Evolutionary conservation across 2,329 filamentous ascomycete genomes (phyloP).

Genomic region (Phoma sp.): DNA sequence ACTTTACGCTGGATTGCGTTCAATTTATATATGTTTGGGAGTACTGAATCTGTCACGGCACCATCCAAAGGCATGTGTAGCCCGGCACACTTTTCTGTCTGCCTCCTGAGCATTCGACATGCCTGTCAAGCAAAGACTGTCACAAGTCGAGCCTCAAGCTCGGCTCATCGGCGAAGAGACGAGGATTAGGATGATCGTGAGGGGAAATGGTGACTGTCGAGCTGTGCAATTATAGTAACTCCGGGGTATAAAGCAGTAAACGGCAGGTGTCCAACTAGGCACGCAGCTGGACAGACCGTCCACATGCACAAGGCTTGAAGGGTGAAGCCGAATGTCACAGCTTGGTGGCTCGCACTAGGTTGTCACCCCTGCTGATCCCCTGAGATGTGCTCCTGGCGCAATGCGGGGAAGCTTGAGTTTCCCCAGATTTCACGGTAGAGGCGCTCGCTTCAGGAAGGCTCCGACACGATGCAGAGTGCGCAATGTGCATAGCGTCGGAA

Average conservation of each 20-base stretch:
- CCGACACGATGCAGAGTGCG: not conserved
- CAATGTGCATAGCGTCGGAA: not conserved
- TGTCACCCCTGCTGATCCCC: not conserved
- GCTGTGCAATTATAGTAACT: not conserved
- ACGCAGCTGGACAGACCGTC: no score
- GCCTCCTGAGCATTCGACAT: not conserved
- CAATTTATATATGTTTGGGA: not conserved
- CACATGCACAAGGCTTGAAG: no score
- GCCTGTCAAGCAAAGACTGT: not conserved
- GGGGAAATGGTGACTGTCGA: not conserved
- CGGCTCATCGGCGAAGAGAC: conserved; percentile 1
- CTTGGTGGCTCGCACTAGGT: not conserved
- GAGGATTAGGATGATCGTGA: conserved; percentile 2
- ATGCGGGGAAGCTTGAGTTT: conserved; percentile 14
- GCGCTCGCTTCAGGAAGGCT: conserved; percentile 11
- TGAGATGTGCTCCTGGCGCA: not conserved
- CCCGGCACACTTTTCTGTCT: not conserved
- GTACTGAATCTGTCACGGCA: no score
- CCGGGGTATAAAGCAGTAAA: not conserved
- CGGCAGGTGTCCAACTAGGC: not conserved
- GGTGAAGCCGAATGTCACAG: not conserved
- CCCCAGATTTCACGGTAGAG: not conserved
- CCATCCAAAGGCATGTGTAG: not conserved
- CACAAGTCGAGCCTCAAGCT: conserved; percentile 3
- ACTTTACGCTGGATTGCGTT: not conserved